Conservation (phyloP, 768 basidiomycete genomes). For the Lactifluus volemus region DNA sequence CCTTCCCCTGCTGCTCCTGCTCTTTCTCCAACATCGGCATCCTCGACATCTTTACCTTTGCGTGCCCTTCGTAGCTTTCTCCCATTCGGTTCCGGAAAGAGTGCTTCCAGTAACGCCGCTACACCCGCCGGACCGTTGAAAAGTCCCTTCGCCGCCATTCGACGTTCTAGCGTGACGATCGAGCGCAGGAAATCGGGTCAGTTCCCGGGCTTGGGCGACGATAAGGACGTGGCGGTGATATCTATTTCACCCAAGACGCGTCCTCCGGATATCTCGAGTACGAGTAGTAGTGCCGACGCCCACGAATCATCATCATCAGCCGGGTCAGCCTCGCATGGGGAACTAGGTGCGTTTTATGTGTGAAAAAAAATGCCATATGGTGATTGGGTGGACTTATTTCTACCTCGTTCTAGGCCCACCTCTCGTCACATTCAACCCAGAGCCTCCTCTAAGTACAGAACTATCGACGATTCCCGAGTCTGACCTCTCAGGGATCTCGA, state of each 20-base stretch:
- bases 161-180: constrained; percentile 36
- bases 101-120: constrained; percentile 21
- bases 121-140: constrained; percentile 20
- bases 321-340: not conserved
- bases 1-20: too few relatives aligned
- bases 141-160: constrained; percentile 35
- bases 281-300: constrained; percentile 2
- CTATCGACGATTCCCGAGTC: constrained; percentile 57
- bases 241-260: not conserved
- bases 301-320: not conserved
- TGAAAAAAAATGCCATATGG: too few relatives aligned
- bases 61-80: too few relatives aligned
- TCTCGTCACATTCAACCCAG: too few relatives aligned
- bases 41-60: too few relatives aligned
- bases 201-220: not conserved
- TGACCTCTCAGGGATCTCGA: constrained; percentile 52
- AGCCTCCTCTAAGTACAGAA: too few relatives aligned
- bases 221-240: constrained; percentile 9
- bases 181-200: constrained; percentile 18
- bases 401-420: too few relatives aligned
- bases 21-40: too few relatives aligned
- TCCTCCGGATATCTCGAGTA: not conserved
- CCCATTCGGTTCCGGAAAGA: constrained; percentile 20
- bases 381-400: constrained; percentile 26
- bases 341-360: constrained; percentile 4